phyloP scores from a whole-genome alignment of 179 eudicot species.

The Vitellaria paradoxa region DNA sequence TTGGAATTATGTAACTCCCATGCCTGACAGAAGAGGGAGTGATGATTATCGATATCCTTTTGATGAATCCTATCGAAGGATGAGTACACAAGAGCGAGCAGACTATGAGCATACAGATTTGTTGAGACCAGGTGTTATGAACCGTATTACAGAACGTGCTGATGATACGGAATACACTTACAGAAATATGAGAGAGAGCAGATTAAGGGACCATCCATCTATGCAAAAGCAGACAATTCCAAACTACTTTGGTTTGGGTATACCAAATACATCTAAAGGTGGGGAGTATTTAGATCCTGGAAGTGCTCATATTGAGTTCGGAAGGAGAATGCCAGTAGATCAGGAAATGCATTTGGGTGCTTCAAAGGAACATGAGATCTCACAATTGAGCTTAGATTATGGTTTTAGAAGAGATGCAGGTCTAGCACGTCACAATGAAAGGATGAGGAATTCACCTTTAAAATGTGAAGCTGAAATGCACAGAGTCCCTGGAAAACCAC shows the following conservation, averaged over 20 bases:
- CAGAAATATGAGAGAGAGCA: slow-evolving; percentile 19
- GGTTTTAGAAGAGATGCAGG: slow-evolving; percentile 32
- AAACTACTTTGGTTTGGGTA: slow-evolving; percentile 23
- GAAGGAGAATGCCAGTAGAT: slow-evolving; percentile 26
- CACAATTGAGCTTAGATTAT: slow-evolving; percentile 23
- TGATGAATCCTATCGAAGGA: slow-evolving; percentile 25
- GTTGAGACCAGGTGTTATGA: slow-evolving; percentile 21
- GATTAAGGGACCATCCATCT: slow-evolving; percentile 25
- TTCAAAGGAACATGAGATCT: slow-evolving; percentile 25
- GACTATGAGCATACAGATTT: slow-evolving; percentile 26
- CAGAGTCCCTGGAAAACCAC: slow-evolving; percentile 17
- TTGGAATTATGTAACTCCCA: slow-evolving; percentile 29
- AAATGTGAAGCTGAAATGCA: slow-evolving; percentile 21
- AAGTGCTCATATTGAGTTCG: slow-evolving; percentile 24
- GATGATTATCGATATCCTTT: slow-evolving; percentile 20
- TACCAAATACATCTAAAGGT: slow-evolving; percentile 17
- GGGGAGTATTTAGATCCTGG: slow-evolving; percentile 28
- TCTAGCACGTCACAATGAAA: slow-evolving; percentile 28
- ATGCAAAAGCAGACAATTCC: slow-evolving; percentile 21
- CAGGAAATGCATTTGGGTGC: slow-evolving; percentile 23
- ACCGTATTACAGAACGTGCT: slow-evolving; percentile 19
- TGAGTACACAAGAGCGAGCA: slow-evolving; percentile 17
- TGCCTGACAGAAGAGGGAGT: slow-evolving; percentile 22
- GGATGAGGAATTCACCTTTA: slow-evolving; percentile 24
- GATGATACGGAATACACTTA: slow-evolving; percentile 29